Percentiles rank a stretch among this genome's conserved stretches.
phyloP scores from a whole-genome alignment of 176 grass and related monocot genomes.

The Metroxylon sagu region DNA sequence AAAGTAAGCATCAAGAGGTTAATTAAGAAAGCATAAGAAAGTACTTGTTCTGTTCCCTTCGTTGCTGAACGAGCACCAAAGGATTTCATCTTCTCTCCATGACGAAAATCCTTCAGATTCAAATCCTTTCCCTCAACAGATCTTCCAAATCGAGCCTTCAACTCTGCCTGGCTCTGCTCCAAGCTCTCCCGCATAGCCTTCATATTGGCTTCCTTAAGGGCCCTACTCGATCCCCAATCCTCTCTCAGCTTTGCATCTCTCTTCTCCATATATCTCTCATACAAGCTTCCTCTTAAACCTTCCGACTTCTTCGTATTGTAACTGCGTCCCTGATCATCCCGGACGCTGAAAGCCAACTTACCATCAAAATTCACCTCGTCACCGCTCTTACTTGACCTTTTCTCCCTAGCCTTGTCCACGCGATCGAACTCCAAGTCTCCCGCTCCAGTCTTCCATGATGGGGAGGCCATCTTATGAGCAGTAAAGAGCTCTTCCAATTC shows the following conservation, averaged over 20 bases:
- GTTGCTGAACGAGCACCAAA: not conserved
- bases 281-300: conserved; percentile 30
- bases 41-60: conserved; percentile 6
- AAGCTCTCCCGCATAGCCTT: not conserved
- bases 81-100: conserved; percentile 2
- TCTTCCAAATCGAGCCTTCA: too few relatives aligned
- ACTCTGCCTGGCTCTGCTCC: not conserved
- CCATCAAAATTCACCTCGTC: too few relatives aligned
- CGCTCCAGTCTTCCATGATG: too few relatives aligned
- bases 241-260: conserved; percentile 42
- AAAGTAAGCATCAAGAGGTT: too few relatives aligned
- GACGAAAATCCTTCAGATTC: not conserved
- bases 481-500: not conserved
- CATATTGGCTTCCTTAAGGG: conserved; percentile 18
- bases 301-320: not conserved
- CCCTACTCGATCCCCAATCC: conserved; percentile 12
- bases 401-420: not conserved
- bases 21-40: not conserved
- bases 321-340: too few relatives aligned
- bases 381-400: not conserved
- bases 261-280: conserved; percentile 47
- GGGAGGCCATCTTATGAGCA: too few relatives aligned
- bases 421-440: not conserved
- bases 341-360: too few relatives aligned
- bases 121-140: not conserved